Percentiles rank a stretch among this genome's conserved stretches.
Evolutionary conservation across 1,284 basidiomycete species (phyloP).

Genomic region (Rhodofomes roseus): DNA sequence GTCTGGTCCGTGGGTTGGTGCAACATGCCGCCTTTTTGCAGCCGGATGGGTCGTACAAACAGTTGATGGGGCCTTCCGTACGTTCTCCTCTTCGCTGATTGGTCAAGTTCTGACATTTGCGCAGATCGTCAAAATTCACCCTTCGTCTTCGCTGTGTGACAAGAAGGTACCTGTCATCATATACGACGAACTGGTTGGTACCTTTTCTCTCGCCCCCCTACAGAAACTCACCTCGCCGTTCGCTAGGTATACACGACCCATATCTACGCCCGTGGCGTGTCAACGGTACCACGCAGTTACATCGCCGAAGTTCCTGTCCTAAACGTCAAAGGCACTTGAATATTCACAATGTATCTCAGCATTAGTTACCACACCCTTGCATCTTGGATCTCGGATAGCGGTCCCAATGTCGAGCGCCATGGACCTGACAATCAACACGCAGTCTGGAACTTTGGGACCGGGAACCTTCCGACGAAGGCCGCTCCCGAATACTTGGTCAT

Average conservation of each 20-base stretch:
- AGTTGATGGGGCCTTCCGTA: constrained; percentile 76
- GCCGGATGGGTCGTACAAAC: constrained; percentile 82
- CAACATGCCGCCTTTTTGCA: constrained; percentile 83
- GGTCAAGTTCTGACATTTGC: not conserved
- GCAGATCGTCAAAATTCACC: constrained; percentile 85
- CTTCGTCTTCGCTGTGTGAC: constrained; percentile 74
- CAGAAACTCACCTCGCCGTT: constrained; percentile 6
- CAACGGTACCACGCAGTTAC: constrained; percentile 65
- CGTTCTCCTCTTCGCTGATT: constrained; percentile 25
- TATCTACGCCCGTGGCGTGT: constrained; percentile 86
- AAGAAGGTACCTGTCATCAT: constrained; percentile 83
- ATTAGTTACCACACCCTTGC: no score
- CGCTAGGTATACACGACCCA: constrained; percentile 76
- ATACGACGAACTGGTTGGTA: constrained; percentile 85
- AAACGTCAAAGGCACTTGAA: constrained; percentile 9
- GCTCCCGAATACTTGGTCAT: no score
- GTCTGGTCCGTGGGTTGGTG: constrained; percentile 72
- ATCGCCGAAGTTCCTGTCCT: constrained; percentile 34
- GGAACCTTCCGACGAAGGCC: no score
- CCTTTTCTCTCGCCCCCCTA: not conserved
- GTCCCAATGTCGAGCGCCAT: no score
- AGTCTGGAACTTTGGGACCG: no score
- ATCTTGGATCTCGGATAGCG: no score
- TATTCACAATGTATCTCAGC: not conserved
- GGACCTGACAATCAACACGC: no score